These are phyloP conservation scores for Medicago truncatula DNA, from an alignment of 306 rosid species.

Conservation along the genomic window DNA sequence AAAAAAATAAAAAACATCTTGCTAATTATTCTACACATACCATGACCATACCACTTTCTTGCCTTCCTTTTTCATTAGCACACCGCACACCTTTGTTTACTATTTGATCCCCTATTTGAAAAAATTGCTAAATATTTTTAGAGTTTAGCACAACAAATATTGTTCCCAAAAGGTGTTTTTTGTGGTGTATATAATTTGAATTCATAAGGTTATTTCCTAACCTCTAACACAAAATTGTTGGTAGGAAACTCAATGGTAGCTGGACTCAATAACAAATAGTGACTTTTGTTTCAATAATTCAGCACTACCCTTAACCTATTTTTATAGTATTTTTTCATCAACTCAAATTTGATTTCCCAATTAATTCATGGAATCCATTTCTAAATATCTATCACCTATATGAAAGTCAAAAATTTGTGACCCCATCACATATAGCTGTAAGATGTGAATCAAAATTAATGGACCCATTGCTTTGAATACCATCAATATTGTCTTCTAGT, in stretches of 20 bases:
- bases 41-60: neutral
- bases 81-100: neutral
- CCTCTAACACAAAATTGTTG: constrained; percentile 26
- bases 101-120: neutral
- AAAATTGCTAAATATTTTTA: neutral
- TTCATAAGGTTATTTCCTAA: constrained; percentile 2
- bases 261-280: constrained; percentile 48
- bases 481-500: constrained; percentile 45
- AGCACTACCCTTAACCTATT: constrained; percentile 34
- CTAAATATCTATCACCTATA: constrained; percentile 1
- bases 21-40: no score
- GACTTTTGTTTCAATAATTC: constrained; percentile 47
- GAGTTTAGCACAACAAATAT: neutral
- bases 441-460: constrained; percentile 45
- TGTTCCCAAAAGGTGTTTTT: constrained; percentile 18
- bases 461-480: constrained; percentile 52
- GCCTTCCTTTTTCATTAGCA: neutral
- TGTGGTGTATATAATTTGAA: constrained; percentile 4
- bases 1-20: no score
- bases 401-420: constrained; percentile 50
- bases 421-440: constrained; percentile 67
- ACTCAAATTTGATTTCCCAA: constrained; percentile 15
- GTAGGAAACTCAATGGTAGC: constrained; percentile 41
- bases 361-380: constrained; percentile 19
- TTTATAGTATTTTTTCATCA: constrained; percentile 9